phyloP scores from a whole-genome alignment of 2,329 filamentous ascomycete species.

The Leptodontidium sp. region DNA sequence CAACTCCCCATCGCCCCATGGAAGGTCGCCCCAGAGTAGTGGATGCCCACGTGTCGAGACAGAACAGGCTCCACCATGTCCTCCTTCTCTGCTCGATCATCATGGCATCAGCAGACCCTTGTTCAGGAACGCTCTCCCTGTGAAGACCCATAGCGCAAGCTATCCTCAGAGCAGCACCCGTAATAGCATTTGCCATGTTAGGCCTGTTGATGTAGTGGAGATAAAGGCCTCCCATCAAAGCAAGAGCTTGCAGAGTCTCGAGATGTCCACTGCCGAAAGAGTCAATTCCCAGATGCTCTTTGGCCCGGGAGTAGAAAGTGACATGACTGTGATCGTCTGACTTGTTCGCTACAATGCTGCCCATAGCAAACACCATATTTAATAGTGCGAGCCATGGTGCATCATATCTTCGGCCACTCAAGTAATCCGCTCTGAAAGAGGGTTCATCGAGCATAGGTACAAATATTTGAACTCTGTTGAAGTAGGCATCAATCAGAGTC shows the following conservation, averaged over 20 bases:
- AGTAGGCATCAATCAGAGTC: conserved; percentile 77
- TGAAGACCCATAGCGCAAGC: conserved; percentile 78
- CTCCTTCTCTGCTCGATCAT: conserved; percentile 68
- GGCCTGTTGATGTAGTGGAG: conserved; percentile 81
- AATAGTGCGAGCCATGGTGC: conserved; percentile 75
- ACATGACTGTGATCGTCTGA: conserved; percentile 70
- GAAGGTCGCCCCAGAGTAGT: conserved; percentile 76
- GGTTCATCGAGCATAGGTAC: conserved; percentile 78
- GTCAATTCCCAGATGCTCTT: conserved; percentile 71
- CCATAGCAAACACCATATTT: conserved; percentile 81
- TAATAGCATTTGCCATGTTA: conserved; percentile 77
- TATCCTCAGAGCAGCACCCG: conserved; percentile 76
- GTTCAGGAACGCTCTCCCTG: conserved; percentile 60
- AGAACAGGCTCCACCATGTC: conserved; percentile 80
- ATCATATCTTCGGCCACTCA: conserved; percentile 69
- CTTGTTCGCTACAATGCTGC: conserved; percentile 72
- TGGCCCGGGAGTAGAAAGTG: conserved; percentile 73
- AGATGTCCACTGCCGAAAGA: conserved; percentile 74
- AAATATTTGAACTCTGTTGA: conserved; percentile 75
- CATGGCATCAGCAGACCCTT: conserved; percentile 38
- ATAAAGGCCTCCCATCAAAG: conserved; percentile 78
- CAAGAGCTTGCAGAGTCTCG: conserved; percentile 76
- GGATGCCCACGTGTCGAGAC: conserved; percentile 77
- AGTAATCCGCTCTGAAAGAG: conserved; percentile 71
- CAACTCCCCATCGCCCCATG: conserved; percentile 71